Evolutionary conservation across 129 eudicot genomes (phyloP).

Genomic region (Escallonia herrerae): DNA sequence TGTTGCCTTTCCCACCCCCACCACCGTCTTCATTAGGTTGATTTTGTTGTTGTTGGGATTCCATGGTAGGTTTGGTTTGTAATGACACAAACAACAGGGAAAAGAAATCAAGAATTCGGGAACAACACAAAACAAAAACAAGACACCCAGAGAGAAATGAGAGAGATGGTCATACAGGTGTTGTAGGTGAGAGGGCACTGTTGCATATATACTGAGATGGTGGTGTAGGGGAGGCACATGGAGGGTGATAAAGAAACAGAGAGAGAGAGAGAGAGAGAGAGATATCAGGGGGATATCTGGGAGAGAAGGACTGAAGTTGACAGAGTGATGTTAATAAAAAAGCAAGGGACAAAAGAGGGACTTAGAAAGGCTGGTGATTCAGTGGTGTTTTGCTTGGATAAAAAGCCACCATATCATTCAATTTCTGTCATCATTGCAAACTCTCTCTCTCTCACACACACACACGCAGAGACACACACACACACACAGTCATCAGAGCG

Average conservation of each 20-base stretch:
- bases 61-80: slow-evolving; percentile 23
- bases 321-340: slow-evolving; percentile 53
- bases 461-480: no score
- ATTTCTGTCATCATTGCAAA: not conserved
- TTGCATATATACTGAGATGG: slow-evolving; percentile 11
- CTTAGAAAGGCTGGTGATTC: slow-evolving; percentile 35
- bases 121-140: no score
- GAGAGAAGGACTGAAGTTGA: slow-evolving; percentile 98
- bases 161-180: not conserved
- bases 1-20: not conserved
- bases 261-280: slow-evolving; percentile 10
- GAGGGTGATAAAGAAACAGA: slow-evolving; percentile 4
- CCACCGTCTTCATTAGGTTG: slow-evolving; percentile 13
- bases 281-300: slow-evolving; percentile 72
- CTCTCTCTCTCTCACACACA: not conserved
- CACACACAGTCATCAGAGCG: not conserved
- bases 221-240: not conserved
- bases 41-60: slow-evolving; percentile 27
- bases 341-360: slow-evolving; percentile 77
- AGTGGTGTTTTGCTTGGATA: slow-evolving; percentile 39
- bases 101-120: not conserved
- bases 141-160: not conserved
- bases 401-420: slow-evolving; percentile 35
- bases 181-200: not conserved
- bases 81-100: not conserved